These are phyloP conservation scores for Diplodia sapinea DNA, from an alignment of 2,329 filamentous ascomycete species.

Conservation along the genomic window DNA sequence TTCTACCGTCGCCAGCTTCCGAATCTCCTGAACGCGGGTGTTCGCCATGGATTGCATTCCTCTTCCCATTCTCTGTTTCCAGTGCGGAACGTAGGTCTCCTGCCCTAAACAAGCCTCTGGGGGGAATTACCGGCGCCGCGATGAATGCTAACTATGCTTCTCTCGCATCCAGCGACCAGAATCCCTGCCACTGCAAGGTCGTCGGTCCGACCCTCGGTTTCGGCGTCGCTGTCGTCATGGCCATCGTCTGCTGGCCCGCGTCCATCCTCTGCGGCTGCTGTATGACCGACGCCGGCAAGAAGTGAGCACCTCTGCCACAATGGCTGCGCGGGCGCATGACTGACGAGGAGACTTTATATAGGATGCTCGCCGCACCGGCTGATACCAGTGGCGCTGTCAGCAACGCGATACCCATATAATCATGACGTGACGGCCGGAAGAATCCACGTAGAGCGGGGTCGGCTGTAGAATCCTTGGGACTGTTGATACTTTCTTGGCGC, in stretches of 20 bases:
- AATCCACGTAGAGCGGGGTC: slow-evolving; percentile 25
- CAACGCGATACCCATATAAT: slow-evolving; percentile 56
- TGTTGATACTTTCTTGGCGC: slow-evolving; percentile 16
- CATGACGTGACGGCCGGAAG: slow-evolving; percentile 25
- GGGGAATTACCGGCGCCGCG: neutral
- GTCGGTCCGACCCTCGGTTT: slow-evolving; percentile 63
- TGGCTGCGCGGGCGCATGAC: neutral
- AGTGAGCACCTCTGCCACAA: slow-evolving; percentile 51
- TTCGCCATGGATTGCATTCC: slow-evolving; percentile 52
- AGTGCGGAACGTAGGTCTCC: slow-evolving; percentile 54
- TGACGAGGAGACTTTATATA: slow-evolving; percentile 38
- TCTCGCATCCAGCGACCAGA: slow-evolving; percentile 55
- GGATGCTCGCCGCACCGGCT: slow-evolving; percentile 59
- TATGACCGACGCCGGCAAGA: slow-evolving; percentile 59
- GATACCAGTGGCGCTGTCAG: slow-evolving; percentile 59
- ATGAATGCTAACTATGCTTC: neutral
- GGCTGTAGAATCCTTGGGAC: slow-evolving; percentile 10
- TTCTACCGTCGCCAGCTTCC: slow-evolving; percentile 1
- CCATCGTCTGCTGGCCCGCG: slow-evolving; percentile 62
- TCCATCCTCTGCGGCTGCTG: slow-evolving; percentile 64
- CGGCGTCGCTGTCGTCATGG: slow-evolving; percentile 54
- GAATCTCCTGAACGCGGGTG: neutral
- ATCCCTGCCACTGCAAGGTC: slow-evolving; percentile 63
- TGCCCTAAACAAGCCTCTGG: slow-evolving; percentile 5
- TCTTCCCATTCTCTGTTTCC: slow-evolving; percentile 60